Conservation (phyloP, 768 basidiomycete species). For the Suillus occidentalis region DNA sequence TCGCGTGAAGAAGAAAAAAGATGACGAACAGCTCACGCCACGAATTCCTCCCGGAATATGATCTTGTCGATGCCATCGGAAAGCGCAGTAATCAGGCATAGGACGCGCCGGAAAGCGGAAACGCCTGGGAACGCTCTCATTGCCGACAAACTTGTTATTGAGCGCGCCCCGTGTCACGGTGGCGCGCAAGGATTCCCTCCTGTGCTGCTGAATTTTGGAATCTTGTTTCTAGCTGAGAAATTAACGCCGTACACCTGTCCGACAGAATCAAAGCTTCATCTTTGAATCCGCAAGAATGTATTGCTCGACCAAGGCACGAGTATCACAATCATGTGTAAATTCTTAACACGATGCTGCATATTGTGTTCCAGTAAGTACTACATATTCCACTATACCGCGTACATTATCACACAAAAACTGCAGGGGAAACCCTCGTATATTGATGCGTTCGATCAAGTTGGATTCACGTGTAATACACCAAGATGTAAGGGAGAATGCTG, state of each 20-base stretch:
- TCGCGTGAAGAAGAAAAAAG: conserved; percentile 35
- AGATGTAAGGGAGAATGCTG: no score
- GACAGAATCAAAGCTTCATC: not conserved
- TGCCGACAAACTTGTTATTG: conserved; percentile 45
- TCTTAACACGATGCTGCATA: not conserved
- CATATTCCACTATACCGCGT: not conserved
- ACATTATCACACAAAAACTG: not conserved
- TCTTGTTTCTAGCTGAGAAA: conserved; percentile 13
- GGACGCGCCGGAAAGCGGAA: conserved; percentile 31
- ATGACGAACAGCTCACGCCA: conserved; percentile 29
- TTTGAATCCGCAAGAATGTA: not conserved
- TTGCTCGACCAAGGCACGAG: not conserved
- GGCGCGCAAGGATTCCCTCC: conserved; percentile 62
- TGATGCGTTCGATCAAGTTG: no score
- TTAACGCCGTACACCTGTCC: not conserved
- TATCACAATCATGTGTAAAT: not conserved
- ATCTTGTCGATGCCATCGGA: conserved; percentile 51
- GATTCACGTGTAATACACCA: no score
- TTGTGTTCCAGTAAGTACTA: not conserved
- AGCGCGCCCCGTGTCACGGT: conserved; percentile 82
- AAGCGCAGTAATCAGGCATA: conserved; percentile 35
- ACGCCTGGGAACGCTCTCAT: conserved; percentile 53
- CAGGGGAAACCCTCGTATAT: not conserved
- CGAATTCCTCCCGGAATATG: conserved; percentile 73
- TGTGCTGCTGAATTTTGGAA: conserved; percentile 42